Base-by-base conservation (phyloP, 2,329 filamentous ascomycete genomes). In the Pseudomassariella vexata region DNA sequence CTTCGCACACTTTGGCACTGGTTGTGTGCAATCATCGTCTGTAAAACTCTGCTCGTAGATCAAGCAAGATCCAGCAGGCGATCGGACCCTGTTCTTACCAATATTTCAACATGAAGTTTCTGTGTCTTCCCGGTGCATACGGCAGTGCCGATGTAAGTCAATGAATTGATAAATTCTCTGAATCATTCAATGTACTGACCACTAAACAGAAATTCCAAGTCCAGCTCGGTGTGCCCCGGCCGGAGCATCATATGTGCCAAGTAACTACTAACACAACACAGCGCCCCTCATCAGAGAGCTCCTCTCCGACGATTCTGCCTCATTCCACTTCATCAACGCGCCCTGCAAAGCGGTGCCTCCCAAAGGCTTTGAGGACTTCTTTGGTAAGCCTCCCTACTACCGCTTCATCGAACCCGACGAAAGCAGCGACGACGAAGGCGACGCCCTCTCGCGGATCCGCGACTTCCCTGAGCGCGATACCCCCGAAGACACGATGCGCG, bases 101-200 rank as follows among this genome's bases (percentile, higher is more conserved):
- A 25, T 12, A 11, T 24, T 35, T 34, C 50, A 63, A 41, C 12
- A 76, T 77, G 72, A 70, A 60, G 45, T 70, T 76, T 32, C 52
- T 77, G 19, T 77, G 73, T 48, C 59, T 77, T 7, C 72, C 72
- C 20, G 73, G 73, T 40, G 68, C 73, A 15, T 76, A 70, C 48
- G 72, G 73, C 33, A 76, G 69, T 55, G 65, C 70, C 30, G 63
- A 66, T 41, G 49, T 54, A 39, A 48, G 47, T 47, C 31, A 30
- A n/a, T n/a, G n/a, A n/a, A n/a, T n/a, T 29, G 14, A 35, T 32
- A 33, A n/a, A n/a, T 30, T 33, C 30, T 29, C 24, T 19, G 14
- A 9, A 27, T 14, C 28, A 30, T 10, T 9, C 8, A 14, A 28
- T 29, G 16, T 24, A 34, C 32, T 34, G 19, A 34, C 32, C 9